Evolutionary conservation across 192 early-diverging fungal species (phyloP).

Genomic region (Coemansia sp.): DNA sequence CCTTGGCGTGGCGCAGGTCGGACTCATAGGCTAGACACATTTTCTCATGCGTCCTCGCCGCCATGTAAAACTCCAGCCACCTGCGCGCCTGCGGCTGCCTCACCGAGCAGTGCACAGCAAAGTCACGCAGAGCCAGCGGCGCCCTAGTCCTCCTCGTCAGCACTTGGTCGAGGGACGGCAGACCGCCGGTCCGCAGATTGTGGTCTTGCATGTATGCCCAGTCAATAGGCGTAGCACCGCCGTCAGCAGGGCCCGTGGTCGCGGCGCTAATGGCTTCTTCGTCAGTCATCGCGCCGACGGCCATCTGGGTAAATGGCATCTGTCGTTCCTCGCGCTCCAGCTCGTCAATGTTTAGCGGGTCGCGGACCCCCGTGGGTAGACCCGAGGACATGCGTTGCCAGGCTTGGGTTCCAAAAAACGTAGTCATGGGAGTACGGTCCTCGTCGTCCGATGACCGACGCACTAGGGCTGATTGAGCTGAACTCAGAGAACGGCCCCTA

Average conservation of each 20-base stretch:
- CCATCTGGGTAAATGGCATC: conserved; percentile 50
- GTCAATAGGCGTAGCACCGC: conserved; percentile 26
- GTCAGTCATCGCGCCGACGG: conserved; percentile 38
- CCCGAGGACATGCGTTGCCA: conserved; percentile 52
- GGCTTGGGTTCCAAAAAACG: conserved; percentile 37
- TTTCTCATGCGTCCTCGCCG: conserved; percentile 53
- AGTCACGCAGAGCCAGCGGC: conserved; percentile 53
- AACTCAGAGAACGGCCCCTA: conserved; percentile 44
- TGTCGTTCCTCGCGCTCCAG: conserved; percentile 55
- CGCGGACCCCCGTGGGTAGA: conserved; percentile 46
- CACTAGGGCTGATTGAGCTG: conserved; percentile 3
- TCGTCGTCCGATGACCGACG: conserved; percentile 41
- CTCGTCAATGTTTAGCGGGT: conserved; percentile 56
- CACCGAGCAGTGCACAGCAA: conserved; percentile 57
- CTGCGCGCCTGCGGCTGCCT: conserved; percentile 56
- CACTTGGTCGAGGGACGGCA: conserved; percentile 58
- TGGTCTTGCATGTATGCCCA: conserved; percentile 59
- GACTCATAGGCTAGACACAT: conserved; percentile 57
- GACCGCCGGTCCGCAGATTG: conserved; percentile 53
- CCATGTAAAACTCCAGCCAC: conserved; percentile 60
- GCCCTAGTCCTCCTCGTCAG: conserved; percentile 50
- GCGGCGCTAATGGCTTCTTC: neutral
- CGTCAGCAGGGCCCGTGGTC: neutral
- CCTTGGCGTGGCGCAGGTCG: conserved; percentile 54
- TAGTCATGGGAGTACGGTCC: conserved; percentile 35